Base-by-base conservation (phyloP, 1,139 yeast species). In the Nadsonia commutata region DNA sequence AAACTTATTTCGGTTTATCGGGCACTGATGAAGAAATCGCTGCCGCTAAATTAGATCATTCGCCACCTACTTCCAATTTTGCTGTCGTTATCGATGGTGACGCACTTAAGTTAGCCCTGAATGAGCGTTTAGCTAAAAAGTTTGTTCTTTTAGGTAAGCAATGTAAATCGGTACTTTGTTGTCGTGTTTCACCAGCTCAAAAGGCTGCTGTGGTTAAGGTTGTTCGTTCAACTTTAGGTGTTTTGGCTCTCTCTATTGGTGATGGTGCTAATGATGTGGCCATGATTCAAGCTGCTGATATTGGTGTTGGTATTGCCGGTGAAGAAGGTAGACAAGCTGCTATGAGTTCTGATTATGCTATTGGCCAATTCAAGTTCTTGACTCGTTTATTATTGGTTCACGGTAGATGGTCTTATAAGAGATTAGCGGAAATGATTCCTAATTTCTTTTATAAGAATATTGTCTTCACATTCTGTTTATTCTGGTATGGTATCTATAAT, bases 241-340 rank as follows among this genome's bases (percentile, higher is more conserved):
- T 83, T 40, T 82, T 82, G 82, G 82, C 96, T 1, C 68, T 90
- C 51, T 94, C 97, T 1, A 83, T 90, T 60, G 98, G 98, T 50
- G 98, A 90, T 62, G 98, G 98, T 47, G 94, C 97, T 37, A 90
- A 90, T 59, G 98, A 90, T 65, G 98, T 90, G 49, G 94, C 97
- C 4, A 90, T 90, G 98, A 90, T 90, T 53, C 97, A 90, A 60
- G 86, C 94, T 36, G 98, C 98, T 1, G 93, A 90, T 64, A 93
- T 90, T 31, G 98, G 98, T 53, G 93, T 90, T 41, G 98, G 98
- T 63, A 90, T 90, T 55, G 94, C 95, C 40, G 98, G 98, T 60
- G 94, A 85, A 64, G 98, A 90, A 68, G 98, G 98, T 52, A 71
- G 97, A 41, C 97, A 88, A 61, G 98, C 98, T 13, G 97, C 80